Conservation (phyloP, 768 basidiomycete species). For the Paxillus rubicundulus region DNA sequence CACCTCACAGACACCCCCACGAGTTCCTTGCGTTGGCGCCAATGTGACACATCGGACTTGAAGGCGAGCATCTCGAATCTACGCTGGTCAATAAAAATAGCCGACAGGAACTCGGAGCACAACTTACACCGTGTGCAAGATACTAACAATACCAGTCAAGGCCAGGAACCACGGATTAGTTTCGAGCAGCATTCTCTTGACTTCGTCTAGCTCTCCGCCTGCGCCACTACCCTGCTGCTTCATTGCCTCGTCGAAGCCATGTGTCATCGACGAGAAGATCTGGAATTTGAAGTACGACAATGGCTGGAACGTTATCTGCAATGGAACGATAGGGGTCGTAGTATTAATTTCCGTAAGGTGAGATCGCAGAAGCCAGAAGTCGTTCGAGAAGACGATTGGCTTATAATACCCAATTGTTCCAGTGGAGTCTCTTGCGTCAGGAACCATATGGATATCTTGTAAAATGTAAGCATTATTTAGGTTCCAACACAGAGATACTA, state of each 20-base stretch:
- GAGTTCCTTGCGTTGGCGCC: conserved; percentile 92
- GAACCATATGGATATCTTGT: conserved; percentile 63
- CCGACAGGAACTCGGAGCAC: conserved; percentile 2
- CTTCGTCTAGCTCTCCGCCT: conserved; percentile 82
- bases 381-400: conserved; percentile 89
- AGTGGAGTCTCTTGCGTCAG: conserved; percentile 57
- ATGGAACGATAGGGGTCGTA: conserved; percentile 74
- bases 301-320: conserved; percentile 81
- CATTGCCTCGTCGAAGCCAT: conserved; percentile 84
- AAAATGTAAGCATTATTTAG: conserved; percentile 11
- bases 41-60: conserved; percentile 92
- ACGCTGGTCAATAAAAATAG: conserved; percentile 11
- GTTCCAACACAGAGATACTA: conserved; percentile 27
- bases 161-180: conserved; percentile 87
- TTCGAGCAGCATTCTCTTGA: conserved; percentile 91
- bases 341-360: conserved; percentile 82
- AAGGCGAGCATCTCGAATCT: conserved; percentile 97
- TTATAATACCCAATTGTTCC: conserved; percentile 73
- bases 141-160: conserved; percentile 78
- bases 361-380: conserved; percentile 89
- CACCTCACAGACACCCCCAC: conserved; percentile 93
- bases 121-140: conserved; percentile 83
- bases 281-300: conserved; percentile 88
- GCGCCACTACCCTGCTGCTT: conserved; percentile 64
- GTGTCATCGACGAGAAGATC: conserved; percentile 78